These are phyloP conservation scores for Santalum album DNA, from an alignment of 164 flowering plant genomes.

Conservation along the genomic window DNA sequence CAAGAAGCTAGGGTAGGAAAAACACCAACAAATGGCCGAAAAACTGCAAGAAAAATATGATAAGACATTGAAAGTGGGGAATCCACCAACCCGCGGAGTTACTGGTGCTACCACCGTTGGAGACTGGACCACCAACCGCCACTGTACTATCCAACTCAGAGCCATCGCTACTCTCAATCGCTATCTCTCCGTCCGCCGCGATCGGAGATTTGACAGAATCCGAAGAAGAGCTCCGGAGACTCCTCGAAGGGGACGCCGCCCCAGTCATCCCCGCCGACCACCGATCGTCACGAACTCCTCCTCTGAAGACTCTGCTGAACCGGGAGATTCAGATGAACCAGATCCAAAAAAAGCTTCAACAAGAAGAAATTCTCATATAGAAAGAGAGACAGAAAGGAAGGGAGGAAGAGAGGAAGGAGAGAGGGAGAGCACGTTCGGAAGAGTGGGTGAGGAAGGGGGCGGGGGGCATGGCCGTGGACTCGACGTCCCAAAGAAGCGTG, in stretches of 20 bases:
- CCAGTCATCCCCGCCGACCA: constrained; percentile 16
- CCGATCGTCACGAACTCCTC: constrained; percentile 2
- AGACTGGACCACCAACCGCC: constrained; percentile 10
- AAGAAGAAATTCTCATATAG: too few relatives aligned
- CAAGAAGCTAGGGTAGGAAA: too few relatives aligned
- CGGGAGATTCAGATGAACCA: not conserved
- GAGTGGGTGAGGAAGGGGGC: not conserved
- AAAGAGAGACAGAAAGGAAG: not conserved
- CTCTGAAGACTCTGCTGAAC: not conserved
- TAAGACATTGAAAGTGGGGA: not conserved
- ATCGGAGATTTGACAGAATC: constrained; percentile 24
- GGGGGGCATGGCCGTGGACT: not conserved
- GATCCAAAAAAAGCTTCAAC: too few relatives aligned
- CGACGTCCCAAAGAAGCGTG: not conserved
- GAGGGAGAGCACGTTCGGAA: not conserved
- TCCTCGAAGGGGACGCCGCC: constrained; percentile 6
- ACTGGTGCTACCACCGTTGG: constrained; percentile 15
- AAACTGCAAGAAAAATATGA: too few relatives aligned
- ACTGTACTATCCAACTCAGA: constrained; percentile 11
- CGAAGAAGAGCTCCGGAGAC: constrained; percentile 13
- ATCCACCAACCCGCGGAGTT: constrained; percentile 23
- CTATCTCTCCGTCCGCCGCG: constrained; percentile 14
- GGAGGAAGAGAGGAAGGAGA: not conserved
- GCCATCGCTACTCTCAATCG: constrained; percentile 7
- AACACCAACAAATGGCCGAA: too few relatives aligned